Evolutionary conservation across 2,329 filamentous ascomycete species (phyloP).

Genomic region (Trichoderma sp.): DNA sequence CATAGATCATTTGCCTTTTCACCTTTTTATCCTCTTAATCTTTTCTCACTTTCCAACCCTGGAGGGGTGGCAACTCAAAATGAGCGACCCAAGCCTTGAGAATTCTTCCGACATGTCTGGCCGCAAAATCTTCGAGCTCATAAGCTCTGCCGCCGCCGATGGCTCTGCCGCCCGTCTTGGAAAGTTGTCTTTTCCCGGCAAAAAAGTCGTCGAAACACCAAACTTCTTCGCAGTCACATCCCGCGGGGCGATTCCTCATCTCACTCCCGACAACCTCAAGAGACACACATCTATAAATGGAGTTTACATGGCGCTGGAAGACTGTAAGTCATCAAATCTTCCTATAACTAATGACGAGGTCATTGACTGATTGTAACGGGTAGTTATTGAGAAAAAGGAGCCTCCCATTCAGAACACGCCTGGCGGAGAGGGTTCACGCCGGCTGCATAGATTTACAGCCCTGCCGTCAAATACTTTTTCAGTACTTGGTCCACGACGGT

Average conservation of each 20-base stretch:
- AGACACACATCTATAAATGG: slow-evolving; percentile 64
- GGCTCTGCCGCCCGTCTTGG: slow-evolving; percentile 62
- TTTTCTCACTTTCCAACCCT: neutral
- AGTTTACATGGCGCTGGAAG: slow-evolving; percentile 81
- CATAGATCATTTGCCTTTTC: neutral
- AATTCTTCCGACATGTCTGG: slow-evolving; percentile 26
- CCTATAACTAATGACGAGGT: neutral
- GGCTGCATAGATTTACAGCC: slow-evolving; percentile 74
- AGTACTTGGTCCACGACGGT: slow-evolving; percentile 73
- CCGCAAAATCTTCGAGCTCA: slow-evolving; percentile 44
- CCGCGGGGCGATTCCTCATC: slow-evolving; percentile 79
- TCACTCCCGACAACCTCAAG: slow-evolving; percentile 78
- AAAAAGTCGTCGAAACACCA: slow-evolving; percentile 73
- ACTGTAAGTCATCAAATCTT: slow-evolving; percentile 62
- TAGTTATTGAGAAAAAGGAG: slow-evolving; percentile 54
- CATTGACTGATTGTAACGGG: neutral
- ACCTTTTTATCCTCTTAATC: neutral
- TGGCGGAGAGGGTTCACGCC: slow-evolving; percentile 42
- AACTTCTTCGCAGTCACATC: slow-evolving; percentile 79
- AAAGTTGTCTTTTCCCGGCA: slow-evolving; percentile 57
- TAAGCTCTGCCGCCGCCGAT: slow-evolving; percentile 40
- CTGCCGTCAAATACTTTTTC: slow-evolving; percentile 64
- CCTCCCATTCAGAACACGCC: slow-evolving; percentile 49
- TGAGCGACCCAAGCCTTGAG: slow-evolving; percentile 27
- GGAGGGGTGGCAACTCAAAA: slow-evolving; percentile 27